Evolutionary conservation across 2,329 filamentous ascomycete genomes (phyloP), one percentile per base, ranked within the genome.

Genomic region (Domatiomyces catenatus): DNA sequence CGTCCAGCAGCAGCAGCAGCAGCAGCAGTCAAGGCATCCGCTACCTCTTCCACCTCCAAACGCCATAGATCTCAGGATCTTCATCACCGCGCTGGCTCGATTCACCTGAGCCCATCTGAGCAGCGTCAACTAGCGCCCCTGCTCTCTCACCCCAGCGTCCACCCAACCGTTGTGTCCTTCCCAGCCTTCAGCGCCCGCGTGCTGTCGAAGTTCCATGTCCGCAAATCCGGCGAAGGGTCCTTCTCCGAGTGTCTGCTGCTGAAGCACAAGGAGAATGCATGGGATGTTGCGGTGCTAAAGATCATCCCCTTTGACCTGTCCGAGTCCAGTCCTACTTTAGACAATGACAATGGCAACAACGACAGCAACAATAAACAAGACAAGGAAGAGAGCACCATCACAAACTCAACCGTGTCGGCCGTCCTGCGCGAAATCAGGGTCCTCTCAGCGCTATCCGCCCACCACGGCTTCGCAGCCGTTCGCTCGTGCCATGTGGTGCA

Each of bases 211-310:
- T 75, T 75, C 55, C 61, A 69, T 39, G 69, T 82, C 42, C 67
- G 69, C 7, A 83, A 83, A 57, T 74, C 83, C 36, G 79, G 78
- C 7, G 79, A 83, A 62, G 80, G 80, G 1, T 80, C 78, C 1
- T 83, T 80, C 59, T 77, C 77, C 49, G 79, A 82, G 59, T 79
- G 83, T 2, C 82, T 81, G 61, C 75, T 78, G 10, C 65, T 81
- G 20, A 53, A 71, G 49, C 50, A 54, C 26, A 3, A 44, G 56
- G 56, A 69, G 55, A 48, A 70, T 60, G 59, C 59, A 64, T 50
- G 67, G 51, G 56, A 51, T 42, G 20, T 55, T n/a, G 46, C 51
- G 24, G 70, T 74, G 5, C 69, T 73, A 56, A 74, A 74, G 54
- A 63, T 74, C 12, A 71, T 75, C 17, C 71, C 72, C 5, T 59